A percentile compares a stretch with the other conserved stretches of the same genome.
Conservation (phyloP, 805 yeast species). For the Hanseniaspora lindneri region DNA sequence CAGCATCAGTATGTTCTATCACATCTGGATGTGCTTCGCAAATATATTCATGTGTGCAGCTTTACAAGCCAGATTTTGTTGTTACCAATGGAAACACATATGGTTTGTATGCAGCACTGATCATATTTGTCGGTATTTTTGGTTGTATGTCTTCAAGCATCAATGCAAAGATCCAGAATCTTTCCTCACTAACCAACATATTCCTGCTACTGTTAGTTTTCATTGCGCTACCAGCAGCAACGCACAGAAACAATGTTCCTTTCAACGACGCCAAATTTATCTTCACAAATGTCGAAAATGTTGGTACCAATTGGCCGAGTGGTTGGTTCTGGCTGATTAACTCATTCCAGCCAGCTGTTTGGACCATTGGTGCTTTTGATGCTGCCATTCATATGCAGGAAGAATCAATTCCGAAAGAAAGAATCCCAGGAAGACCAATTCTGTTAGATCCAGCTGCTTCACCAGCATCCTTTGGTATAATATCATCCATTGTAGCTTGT, state of each 20-base stretch:
- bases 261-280: constrained; percentile 44
- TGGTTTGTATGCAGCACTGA: constrained; percentile 51
- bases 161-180: constrained; percentile 44
- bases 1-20: constrained; percentile 52
- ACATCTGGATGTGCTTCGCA: constrained; percentile 52
- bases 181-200: constrained; percentile 42
- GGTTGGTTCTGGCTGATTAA: constrained; percentile 46
- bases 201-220: constrained; percentile 39
- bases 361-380: constrained; percentile 70
- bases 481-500: constrained; percentile 46
- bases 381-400: constrained; percentile 64
- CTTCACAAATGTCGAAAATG: constrained; percentile 41
- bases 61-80: constrained; percentile 32
- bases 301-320: constrained; percentile 41
- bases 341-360: constrained; percentile 52
- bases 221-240: constrained; percentile 50
- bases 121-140: constrained; percentile 36
- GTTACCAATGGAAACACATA: constrained; percentile 43
- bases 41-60: constrained; percentile 41
- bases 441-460: constrained; percentile 31
- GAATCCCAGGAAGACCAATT: constrained; percentile 17
- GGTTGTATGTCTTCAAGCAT: constrained; percentile 44
- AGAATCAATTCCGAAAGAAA: constrained; percentile 52
- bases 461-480: constrained; percentile 44
- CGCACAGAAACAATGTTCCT: constrained; percentile 17